These are phyloP conservation scores for Erodium maritimum DNA, from an alignment of 345 rosid genomes.

Conservation along the genomic window DNA sequence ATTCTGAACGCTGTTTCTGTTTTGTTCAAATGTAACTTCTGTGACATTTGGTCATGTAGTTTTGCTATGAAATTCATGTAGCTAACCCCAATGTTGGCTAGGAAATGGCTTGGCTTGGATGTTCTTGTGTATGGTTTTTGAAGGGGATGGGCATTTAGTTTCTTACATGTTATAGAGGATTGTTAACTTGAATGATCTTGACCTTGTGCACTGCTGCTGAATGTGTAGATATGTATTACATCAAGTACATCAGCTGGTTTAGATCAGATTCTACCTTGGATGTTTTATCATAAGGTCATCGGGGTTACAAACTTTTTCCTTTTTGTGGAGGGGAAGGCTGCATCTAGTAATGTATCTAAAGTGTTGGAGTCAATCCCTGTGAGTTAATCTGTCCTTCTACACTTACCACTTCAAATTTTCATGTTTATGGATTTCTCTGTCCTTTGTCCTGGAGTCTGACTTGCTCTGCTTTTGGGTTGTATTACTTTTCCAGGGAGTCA, in stretches of 20 bases:
- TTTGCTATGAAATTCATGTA: too few species aligned
- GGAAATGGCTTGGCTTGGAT: too few species aligned
- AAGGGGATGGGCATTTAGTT: too few species aligned
- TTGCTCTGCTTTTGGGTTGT: too few species aligned
- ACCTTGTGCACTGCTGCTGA: too few species aligned
- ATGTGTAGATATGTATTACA: constrained; percentile 55
- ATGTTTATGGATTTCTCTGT: background rate
- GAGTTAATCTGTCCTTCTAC: constrained; percentile 2
- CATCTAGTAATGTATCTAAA: constrained; percentile 52
- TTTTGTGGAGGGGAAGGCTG: constrained; percentile 94
- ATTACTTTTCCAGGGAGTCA: constrained; percentile 50
- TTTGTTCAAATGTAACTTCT: too few species aligned
- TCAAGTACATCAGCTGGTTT: constrained; percentile 91
- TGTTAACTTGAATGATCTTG: too few species aligned
- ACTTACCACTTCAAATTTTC: background rate
- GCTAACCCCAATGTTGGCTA: too few species aligned
- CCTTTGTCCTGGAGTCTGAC: background rate
- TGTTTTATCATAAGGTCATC: constrained; percentile 77
- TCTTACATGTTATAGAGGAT: too few species aligned
- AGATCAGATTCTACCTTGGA: constrained; percentile 82
- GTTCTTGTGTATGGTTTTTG: too few species aligned
- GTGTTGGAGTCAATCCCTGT: constrained; percentile 62
- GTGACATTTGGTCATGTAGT: too few species aligned
- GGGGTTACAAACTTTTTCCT: constrained; percentile 84
- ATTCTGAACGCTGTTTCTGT: too few species aligned